A percentile compares a stretch with the other conserved stretches of the same genome.
Conservation (phyloP, 2,329 filamentous ascomycete species). For the Colletotrichum sp. region DNA sequence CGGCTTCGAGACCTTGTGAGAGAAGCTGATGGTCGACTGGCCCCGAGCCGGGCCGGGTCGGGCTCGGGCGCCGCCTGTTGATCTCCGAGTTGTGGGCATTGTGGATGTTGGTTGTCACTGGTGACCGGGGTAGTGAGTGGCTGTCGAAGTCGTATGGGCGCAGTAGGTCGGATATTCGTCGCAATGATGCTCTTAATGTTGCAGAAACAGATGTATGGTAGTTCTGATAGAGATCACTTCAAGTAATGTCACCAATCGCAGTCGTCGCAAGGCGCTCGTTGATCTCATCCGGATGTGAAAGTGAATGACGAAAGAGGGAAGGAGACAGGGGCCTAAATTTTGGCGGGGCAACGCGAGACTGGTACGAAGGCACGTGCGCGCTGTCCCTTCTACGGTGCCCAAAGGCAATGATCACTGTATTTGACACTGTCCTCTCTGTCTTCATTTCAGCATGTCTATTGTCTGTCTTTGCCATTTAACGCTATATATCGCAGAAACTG, state of each 20-base stretch:
- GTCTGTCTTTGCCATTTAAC: background rate
- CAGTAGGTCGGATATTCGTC: background rate
- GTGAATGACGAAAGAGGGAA: conserved; percentile 22
- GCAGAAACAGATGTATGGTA: background rate
- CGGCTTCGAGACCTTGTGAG: conserved; percentile 60
- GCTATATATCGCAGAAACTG: background rate
- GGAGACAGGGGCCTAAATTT: conserved; percentile 24
- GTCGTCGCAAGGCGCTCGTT: background rate
- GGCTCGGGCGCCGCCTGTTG: conserved; percentile 42
- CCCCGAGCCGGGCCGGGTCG: conserved; percentile 43
- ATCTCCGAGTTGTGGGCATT: conserved; percentile 57
- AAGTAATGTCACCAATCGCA: conserved; percentile 4
- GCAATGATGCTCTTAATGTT: background rate
- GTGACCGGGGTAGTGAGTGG: conserved; percentile 2
- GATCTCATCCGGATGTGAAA: background rate
- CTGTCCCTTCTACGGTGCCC: background rate
- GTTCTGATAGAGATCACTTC: background rate
- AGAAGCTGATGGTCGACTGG: conserved; percentile 64
- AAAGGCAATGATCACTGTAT: rapidly evolving
- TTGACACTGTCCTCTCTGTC: background rate
- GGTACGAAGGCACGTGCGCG: conserved; percentile 55
- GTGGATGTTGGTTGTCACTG: conserved; percentile 22
- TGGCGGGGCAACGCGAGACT: conserved; percentile 62
- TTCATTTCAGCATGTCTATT: background rate
- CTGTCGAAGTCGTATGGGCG: background rate